phyloP scores from a whole-genome alignment of 2,329 filamentous ascomycete genomes.

The Fusarium tricinctum region DNA sequence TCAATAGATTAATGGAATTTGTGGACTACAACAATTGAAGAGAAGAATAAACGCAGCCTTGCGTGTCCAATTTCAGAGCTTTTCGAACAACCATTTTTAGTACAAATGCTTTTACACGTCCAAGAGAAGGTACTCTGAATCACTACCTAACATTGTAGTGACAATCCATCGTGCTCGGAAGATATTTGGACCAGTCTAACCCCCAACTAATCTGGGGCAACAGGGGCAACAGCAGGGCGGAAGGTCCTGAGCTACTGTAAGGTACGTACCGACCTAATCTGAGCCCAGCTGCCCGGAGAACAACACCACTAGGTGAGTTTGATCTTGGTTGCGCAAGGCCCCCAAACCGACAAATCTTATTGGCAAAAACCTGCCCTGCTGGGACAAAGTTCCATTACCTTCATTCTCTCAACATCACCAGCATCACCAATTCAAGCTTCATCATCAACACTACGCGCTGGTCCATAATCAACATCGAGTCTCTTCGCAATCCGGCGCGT shows the following conservation, averaged over 20 bases:
- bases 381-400: constrained; percentile 17
- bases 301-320: constrained; percentile 37
- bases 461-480: not conserved
- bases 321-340: constrained; percentile 26
- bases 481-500: constrained; percentile 19
- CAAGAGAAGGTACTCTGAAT: not conserved
- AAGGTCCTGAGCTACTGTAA: constrained; percentile 34
- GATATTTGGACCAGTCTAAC: not conserved
- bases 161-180: not conserved
- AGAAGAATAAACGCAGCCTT: not conserved
- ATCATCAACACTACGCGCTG: constrained; percentile 27
- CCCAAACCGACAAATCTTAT: constrained; percentile 31
- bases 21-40: not conserved
- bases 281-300: constrained; percentile 18
- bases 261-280: constrained; percentile 36
- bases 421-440: constrained; percentile 31
- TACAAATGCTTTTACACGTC: not conserved
- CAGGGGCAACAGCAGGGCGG: not conserved
- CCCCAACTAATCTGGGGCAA: constrained; percentile 1
- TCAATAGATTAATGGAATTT: constrained; percentile 44
- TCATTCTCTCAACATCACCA: constrained; percentile 27
- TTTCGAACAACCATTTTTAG: not conserved
- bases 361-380: constrained; percentile 21
- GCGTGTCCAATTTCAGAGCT: not conserved
- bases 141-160: not conserved